Evolutionary conservation across 75 land plant species (phyloP).

Genomic region (Sequoiadendron giganteum): DNA sequence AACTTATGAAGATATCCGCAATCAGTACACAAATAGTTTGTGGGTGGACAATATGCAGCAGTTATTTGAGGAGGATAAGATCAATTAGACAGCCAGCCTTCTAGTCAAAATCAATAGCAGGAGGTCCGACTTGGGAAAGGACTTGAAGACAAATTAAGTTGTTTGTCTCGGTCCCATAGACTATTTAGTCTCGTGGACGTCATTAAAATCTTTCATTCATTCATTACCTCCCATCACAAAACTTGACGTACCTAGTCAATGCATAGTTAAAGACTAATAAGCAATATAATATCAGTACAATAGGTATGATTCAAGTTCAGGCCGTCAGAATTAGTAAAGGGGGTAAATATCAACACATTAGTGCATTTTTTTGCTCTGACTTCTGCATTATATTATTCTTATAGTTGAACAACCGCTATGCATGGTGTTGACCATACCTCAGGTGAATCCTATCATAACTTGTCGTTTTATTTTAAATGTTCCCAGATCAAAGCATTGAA

Average conservation of each 20-base stretch:
- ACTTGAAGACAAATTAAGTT: too few relatives aligned
- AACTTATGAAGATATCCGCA: too few relatives aligned
- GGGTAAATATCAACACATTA: neutral
- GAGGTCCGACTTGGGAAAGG: too few relatives aligned
- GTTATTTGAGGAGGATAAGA: too few relatives aligned
- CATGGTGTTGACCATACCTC: neutral
- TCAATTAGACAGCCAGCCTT: too few relatives aligned
- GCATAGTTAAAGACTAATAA: neutral
- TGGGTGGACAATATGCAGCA: too few relatives aligned
- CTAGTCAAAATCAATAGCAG: too few relatives aligned
- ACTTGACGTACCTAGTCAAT: neutral
- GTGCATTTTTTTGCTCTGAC: neutral
- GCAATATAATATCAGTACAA: neutral
- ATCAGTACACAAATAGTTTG: too few relatives aligned
- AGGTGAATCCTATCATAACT: neutral
- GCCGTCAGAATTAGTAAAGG: neutral
- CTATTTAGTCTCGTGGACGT: too few relatives aligned
- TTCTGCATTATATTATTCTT: neutral
- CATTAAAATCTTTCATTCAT: too few relatives aligned
- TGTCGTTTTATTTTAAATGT: neutral
- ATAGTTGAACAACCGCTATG: neutral
- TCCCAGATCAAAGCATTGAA: neutral
- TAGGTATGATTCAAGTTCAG: neutral
- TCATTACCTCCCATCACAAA: neutral
- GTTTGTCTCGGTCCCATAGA: too few relatives aligned